These are phyloP conservation scores for Fomitopsis pinicola DNA, from an alignment of 1,284 basidiomycete species.

Conservation along the genomic window DNA sequence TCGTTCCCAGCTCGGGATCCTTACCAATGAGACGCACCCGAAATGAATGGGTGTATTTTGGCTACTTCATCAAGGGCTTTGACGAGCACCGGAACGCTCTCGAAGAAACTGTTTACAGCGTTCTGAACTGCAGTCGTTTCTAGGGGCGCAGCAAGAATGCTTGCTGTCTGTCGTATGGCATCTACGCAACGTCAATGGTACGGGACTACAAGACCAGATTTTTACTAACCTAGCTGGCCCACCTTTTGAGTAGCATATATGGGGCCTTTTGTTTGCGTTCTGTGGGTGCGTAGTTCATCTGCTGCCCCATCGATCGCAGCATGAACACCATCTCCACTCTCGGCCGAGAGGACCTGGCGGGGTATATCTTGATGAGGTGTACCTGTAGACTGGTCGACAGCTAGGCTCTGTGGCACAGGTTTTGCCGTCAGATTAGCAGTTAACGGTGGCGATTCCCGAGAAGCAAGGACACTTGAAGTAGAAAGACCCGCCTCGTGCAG, in stretches of 20 bases:
- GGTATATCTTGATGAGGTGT: background rate
- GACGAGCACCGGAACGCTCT: conserved; percentile 18
- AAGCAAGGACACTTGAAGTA: background rate
- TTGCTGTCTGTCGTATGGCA: background rate
- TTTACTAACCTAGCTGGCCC: background rate
- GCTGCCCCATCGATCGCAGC: background rate
- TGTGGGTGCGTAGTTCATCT: background rate
- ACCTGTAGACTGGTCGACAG: no score
- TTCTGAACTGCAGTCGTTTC: background rate
- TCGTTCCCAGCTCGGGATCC: no score
- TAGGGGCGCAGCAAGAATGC: background rate
- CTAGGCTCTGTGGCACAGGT: no score
- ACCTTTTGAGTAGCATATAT: background rate
- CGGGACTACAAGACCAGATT: background rate
- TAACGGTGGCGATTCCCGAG: background rate
- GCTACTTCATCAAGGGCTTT: conserved; percentile 22
- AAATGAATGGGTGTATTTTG: conserved; percentile 26
- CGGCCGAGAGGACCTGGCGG: background rate
- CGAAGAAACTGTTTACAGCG: conserved; percentile 18
- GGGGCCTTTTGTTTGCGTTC: background rate
- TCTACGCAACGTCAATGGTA: background rate
- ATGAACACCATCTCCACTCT: background rate
- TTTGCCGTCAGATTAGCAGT: no score
- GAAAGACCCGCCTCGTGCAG: background rate
- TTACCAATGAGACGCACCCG: conserved; percentile 11